Conservation (phyloP, 371 early-diverging fungal species). For the Mucor piriformis region DNA sequence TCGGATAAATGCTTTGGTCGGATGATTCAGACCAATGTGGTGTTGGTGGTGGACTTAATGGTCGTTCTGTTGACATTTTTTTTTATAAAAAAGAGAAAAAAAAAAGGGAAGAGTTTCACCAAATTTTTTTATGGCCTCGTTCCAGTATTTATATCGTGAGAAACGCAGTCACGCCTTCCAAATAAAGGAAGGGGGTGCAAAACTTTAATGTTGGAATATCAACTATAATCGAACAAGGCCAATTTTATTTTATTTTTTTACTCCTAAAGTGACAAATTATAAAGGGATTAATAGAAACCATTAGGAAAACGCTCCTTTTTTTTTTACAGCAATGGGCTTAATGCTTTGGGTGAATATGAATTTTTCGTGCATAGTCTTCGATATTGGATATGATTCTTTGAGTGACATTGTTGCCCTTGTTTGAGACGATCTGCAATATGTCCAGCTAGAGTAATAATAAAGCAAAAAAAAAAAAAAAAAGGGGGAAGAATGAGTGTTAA, state of each 20-base stretch:
- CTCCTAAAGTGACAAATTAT: neutral
- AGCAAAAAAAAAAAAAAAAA: neutral
- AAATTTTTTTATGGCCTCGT: no score
- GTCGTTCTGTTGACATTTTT: slow-evolving; percentile 10
- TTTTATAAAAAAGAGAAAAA: neutral
- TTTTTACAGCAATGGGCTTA: no score
- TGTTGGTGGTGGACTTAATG: slow-evolving; percentile 18
- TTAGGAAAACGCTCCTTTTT: neutral
- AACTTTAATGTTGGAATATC: neutral
- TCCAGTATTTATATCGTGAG: neutral
- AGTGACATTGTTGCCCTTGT: slow-evolving; percentile 39
- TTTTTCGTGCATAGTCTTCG: slow-evolving; percentile 42
- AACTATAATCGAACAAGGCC: no score
- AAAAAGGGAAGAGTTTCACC: slow-evolving; percentile 2
- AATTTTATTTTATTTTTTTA: no score
- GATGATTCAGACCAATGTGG: slow-evolving; percentile 16
- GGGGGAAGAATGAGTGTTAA: neutral
- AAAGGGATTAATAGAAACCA: neutral
- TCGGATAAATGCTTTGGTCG: neutral
- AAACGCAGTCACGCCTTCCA: slow-evolving; percentile 2
- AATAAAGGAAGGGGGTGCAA: neutral
- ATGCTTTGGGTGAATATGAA: slow-evolving; percentile 13
- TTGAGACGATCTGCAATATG: slow-evolving; percentile 43
- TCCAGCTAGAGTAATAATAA: slow-evolving; percentile 30
- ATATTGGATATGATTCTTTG: slow-evolving; percentile 44